Evolutionary conservation across 1,284 basidiomycete species (phyloP), one percentile per base, ranked within the genome.

Genomic region (Chiua sp.): DNA sequence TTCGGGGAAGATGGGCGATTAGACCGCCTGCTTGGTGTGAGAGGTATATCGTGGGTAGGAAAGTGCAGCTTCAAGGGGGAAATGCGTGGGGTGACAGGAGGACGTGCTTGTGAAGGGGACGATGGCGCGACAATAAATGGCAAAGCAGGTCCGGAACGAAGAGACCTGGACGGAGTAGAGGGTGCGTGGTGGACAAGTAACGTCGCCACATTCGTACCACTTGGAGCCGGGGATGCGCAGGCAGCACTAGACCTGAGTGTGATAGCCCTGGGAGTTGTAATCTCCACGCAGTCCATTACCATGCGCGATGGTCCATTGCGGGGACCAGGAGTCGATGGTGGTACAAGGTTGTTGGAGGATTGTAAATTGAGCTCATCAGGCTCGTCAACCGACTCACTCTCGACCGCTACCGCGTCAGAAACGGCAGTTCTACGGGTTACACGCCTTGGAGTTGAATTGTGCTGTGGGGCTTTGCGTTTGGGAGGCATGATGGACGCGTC

Each of bases 381-480:
- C 1, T 74, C 73, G 30, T 62, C 60, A 5, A 55, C 46, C 13
- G 46, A 47, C 47, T n/a, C 53, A 46, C 37, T 37, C 42, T 39
- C 28, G 54, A 50, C 22, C 18, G 53, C 51, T 7, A 42, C 51
- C 48, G 52, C 35, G 51, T 63, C 48, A 49, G 7, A 46, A 42
- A 30, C 47, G 48, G 49, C 60, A 48, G 49, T 61, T 54, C 37
- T 60, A 51, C 70, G 72, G 4, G 67, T 61, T 35, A 30, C 47
- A 11, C 69, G 73, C 33, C 42, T 71, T 30, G 71, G 60, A 51
- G 62, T 47, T 13, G 57, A 48, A 26, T 37, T 22, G 23, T 68
- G 66, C 1, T 68, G 55, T 4, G 68, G 59, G 3, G 78, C 76
- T 65, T 83, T 86, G 64, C 84, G 83, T 76, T 86, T 87, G 42